Evolutionary conservation across 1,284 basidiomycete species (phyloP), one percentile per base, ranked within the genome.

Genomic region (Leccinum pachyderme): DNA sequence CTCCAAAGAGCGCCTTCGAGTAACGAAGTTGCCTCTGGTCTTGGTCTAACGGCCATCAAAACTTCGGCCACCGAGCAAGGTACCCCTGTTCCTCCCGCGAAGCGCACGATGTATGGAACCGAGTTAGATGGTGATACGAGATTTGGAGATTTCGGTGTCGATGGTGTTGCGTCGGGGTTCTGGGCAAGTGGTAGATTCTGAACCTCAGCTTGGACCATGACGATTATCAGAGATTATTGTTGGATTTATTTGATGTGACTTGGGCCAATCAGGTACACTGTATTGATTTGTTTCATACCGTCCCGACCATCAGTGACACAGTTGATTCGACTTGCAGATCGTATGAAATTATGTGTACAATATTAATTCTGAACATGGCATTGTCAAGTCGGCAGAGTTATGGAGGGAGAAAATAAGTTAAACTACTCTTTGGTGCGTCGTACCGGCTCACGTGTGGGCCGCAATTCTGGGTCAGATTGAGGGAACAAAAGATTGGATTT

Each of bases 91-190:
- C 66, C 69, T 45, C 73, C 75, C 13, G 69, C 77, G 57, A 81
- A 79, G 65, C 79, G 82, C 57, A 91, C 89, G 15, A 88, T 91
- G 83, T 91, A 89, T 69, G 88, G 88, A 5, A 91, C 88, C 0
- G 88, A 91, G 69, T 67, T 89, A 43, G 87, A 88, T 28, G 74
- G 75, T 41, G 87, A 91, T 66, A 86, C 84, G 11, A 81, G 88
- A 47, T 91, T 91, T 66, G 89, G 89, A 5, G 88, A 91, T 71
- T 91, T 90, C 68, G 89, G 89, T 45, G 75, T 88, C 28, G 84
- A 87, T 63, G 84, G 87, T 13, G 81, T 89, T 56, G 86, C 85
- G 22, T 80, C 78, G 54, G 80, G 81, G 15, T 89, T 86, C 65
- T 89, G 87, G 85, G 65, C 77, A 1, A 70, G 72, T 41, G 75